phyloP scores from a whole-genome alignment of 345 rosid species.

The Hevea brasiliensis region DNA sequence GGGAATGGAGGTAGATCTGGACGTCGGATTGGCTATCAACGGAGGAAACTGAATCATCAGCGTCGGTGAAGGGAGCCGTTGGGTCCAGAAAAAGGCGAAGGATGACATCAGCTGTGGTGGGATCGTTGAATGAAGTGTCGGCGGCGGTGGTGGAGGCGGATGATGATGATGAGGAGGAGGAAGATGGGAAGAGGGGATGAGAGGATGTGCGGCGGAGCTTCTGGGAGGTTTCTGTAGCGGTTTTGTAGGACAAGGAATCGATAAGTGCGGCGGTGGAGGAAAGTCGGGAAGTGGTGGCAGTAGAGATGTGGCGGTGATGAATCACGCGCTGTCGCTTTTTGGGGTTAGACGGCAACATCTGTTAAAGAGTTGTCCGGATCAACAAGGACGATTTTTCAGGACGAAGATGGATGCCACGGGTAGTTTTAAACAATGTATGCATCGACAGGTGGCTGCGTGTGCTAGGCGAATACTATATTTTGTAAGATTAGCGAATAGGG shows the following conservation, averaged over 20 bases:
- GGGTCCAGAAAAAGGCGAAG: slow-evolving; percentile 40
- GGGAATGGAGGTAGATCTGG: slow-evolving; percentile 62
- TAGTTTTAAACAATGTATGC: background rate
- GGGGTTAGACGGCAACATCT: slow-evolving; percentile 30
- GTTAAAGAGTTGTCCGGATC: background rate
- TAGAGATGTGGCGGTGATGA: slow-evolving; percentile 23
- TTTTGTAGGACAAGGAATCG: slow-evolving; percentile 19
- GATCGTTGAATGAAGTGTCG: slow-evolving; percentile 39
- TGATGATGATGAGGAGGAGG: slow-evolving; percentile 4
- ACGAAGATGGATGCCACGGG: background rate
- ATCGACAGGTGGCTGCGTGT: slow-evolving; percentile 5
- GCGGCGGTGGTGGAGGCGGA: background rate
- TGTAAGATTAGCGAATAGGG: background rate
- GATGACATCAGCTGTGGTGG: slow-evolving; percentile 49
- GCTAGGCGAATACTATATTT: background rate
- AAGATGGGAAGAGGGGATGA: slow-evolving; percentile 21
- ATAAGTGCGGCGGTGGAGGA: slow-evolving; percentile 29
- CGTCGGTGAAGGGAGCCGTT: slow-evolving; percentile 13
- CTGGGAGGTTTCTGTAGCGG: slow-evolving; percentile 29
- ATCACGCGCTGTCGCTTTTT: slow-evolving; percentile 44
- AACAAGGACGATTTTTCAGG: background rate
- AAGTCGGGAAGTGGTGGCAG: slow-evolving; percentile 24
- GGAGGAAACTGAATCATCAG: slow-evolving; percentile 12
- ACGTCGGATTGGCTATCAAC: slow-evolving; percentile 26
- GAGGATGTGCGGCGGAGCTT: slow-evolving; percentile 44